Evolutionary conservation across 2,329 filamentous ascomycete genomes (phyloP).

Genomic region (Colletotrichum costaricense): DNA sequence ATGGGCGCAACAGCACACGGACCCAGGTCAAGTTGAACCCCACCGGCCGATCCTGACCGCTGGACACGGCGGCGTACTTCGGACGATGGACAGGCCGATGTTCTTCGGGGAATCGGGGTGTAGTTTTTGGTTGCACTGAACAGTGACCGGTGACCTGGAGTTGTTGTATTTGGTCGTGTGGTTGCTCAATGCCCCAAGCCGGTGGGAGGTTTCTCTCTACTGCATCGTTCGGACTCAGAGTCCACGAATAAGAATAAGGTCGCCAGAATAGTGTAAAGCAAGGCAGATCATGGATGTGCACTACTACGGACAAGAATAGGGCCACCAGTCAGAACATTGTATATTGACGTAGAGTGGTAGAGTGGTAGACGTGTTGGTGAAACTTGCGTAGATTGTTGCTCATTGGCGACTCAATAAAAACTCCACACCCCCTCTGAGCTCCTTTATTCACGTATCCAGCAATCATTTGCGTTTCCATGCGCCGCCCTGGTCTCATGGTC

Average conservation of each 20-base stretch:
- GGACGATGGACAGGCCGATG: background rate
- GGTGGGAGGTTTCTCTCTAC: background rate
- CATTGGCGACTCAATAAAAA: background rate
- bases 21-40: background rate
- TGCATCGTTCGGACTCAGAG: background rate
- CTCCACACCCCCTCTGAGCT: background rate
- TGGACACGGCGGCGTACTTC: background rate
- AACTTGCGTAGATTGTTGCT: constrained; percentile 9
- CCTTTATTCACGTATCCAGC: background rate
- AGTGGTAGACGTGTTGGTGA: background rate
- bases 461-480: constrained; percentile 23
- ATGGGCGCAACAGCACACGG: background rate
- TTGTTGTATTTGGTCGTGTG: background rate
- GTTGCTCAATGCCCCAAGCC: background rate
- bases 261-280: background rate
- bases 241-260: background rate
- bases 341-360: background rate
- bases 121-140: background rate
- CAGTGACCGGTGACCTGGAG: background rate
- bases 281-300: background rate
- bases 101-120: background rate
- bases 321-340: background rate
- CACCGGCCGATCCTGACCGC: background rate
- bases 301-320: background rate
- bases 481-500: background rate